Percentiles rank a stretch among this genome's conserved stretches.
phyloP scores from a whole-genome alignment of 768 basidiomycete genomes.

The Termitomyces sp. region DNA sequence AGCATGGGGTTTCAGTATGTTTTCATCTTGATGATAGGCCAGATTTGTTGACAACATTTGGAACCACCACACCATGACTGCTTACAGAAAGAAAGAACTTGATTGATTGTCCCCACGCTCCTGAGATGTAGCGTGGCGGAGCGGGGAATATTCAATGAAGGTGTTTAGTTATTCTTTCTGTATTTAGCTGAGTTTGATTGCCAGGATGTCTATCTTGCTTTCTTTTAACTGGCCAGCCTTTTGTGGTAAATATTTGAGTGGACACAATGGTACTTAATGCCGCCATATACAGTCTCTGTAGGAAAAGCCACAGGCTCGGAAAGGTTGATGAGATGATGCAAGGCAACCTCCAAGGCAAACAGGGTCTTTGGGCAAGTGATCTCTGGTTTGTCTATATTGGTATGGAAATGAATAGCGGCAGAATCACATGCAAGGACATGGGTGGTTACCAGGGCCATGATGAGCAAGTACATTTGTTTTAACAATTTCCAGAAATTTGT shows the following conservation, averaged over 20 bases:
- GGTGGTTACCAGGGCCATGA: slow-evolving; percentile 17
- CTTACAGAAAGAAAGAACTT: too few relatives aligned
- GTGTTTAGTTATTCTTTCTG: too few relatives aligned
- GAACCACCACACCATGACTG: too few relatives aligned
- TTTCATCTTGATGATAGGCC: too few relatives aligned
- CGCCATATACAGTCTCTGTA: slow-evolving; percentile 96
- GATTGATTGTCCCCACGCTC: too few relatives aligned
- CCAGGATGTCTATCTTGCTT: too few relatives aligned
- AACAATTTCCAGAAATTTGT: too few relatives aligned
- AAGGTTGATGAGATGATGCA: slow-evolving; percentile 43
- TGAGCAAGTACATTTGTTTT: slow-evolving; percentile 21
- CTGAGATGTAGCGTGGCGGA: too few relatives aligned
- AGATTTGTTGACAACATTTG: too few relatives aligned
- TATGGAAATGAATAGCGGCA: slow-evolving; percentile 53
- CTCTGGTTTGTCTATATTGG: slow-evolving; percentile 35
- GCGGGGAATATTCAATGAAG: too few relatives aligned
- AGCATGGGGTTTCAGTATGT: too few relatives aligned
- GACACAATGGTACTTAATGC: slow-evolving; percentile 65
- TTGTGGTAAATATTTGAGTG: slow-evolving; percentile 74
- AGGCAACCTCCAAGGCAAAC: slow-evolving; percentile 50
- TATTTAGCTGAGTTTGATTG: too few relatives aligned
- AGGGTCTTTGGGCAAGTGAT: slow-evolving; percentile 47
- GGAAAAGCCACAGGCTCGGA: slow-evolving; percentile 78
- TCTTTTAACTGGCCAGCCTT: slow-evolving; percentile 88
- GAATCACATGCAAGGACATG: slow-evolving; percentile 50